Percentiles rank a stretch among this genome's conserved stretches.
These are phyloP conservation scores for Blastomyces emzantsi DNA, from an alignment of 2,329 filamentous ascomycete genomes.

Conservation along the genomic window DNA sequence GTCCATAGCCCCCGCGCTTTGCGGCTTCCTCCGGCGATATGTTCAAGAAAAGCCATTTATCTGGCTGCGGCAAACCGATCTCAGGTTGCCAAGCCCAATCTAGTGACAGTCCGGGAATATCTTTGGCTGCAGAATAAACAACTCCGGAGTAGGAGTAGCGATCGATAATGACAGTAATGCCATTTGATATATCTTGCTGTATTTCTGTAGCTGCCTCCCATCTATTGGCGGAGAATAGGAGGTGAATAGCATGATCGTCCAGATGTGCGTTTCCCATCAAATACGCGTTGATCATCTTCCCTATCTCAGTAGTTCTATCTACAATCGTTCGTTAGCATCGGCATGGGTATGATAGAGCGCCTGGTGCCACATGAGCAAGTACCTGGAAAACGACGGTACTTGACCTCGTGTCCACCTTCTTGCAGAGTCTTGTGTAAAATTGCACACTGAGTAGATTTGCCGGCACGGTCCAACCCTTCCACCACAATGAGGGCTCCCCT, in stretches of 20 bases:
- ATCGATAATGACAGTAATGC: conserved; percentile 74
- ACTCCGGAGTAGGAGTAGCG: conserved; percentile 93
- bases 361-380: conserved; percentile 12
- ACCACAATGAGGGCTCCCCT: conserved; percentile 68
- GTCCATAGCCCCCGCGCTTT: conserved; percentile 74
- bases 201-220: conserved; percentile 58
- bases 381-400: conserved; percentile 60
- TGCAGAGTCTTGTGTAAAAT: conserved; percentile 51
- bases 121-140: conserved; percentile 86
- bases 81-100: conserved; percentile 80
- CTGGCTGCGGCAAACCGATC: conserved; percentile 75
- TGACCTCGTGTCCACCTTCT: conserved; percentile 43
- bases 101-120: conserved; percentile 58
- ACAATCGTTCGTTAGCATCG: conserved; percentile 13
- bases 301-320: conserved; percentile 79
- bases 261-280: conserved; percentile 62
- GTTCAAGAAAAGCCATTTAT: conserved; percentile 80
- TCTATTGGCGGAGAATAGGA: conserved; percentile 82
- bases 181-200: conserved; percentile 46
- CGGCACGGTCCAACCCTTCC: conserved; percentile 81
- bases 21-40: conserved; percentile 64
- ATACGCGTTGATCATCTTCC: conserved; percentile 78
- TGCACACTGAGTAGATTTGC: conserved; percentile 85
- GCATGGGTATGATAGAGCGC: not conserved
- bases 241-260: conserved; percentile 82